A percentile compares a stretch with the other conserved stretches of the same genome.
Evolutionary conservation across 257 asterid genomes (phyloP).

Genomic region (Solanum neorickii): DNA sequence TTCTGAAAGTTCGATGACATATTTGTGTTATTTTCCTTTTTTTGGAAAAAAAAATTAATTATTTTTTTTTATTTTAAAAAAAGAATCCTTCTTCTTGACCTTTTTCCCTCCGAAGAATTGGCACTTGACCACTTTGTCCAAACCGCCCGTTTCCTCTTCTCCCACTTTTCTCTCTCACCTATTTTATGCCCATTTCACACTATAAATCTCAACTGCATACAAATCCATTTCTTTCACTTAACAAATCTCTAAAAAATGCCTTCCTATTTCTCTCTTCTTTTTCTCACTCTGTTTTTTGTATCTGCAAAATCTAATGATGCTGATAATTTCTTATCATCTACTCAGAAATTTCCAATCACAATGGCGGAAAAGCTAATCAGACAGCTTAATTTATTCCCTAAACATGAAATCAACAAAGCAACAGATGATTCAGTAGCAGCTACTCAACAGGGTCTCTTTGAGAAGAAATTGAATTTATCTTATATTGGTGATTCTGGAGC

Average conservation of each 20-base stretch:
- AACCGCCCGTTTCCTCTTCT: not conserved
- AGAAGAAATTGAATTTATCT: constrained; percentile 11
- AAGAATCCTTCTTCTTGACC: not conserved
- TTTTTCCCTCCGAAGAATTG: not conserved
- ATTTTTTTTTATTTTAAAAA: not conserved
- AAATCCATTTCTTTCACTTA: not conserved
- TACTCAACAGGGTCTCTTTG: constrained; percentile 8
- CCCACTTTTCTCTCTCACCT: not conserved
- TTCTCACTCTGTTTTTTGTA: not conserved
- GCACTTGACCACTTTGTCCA: not conserved
- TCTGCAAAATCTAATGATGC: not conserved
- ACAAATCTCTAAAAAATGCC: not conserved
- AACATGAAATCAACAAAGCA: constrained; percentile 14
- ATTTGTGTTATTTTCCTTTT: too few relatives aligned
- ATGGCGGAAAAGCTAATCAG: constrained; percentile 25
- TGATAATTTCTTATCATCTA: not conserved
- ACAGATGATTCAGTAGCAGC: not conserved
- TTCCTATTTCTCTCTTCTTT: not conserved
- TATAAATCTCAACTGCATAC: not conserved
- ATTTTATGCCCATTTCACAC: not conserved
- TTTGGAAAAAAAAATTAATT: too few relatives aligned
- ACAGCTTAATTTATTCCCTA: constrained; percentile 29
- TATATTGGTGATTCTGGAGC: constrained; percentile 13
- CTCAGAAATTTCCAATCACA: constrained; percentile 12
- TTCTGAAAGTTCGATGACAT: too few relatives aligned